Evolutionary conservation across 2,329 filamentous ascomycete genomes (phyloP), one percentile per base, ranked within the genome.

Genomic region (Penicillium capsulatum): DNA sequence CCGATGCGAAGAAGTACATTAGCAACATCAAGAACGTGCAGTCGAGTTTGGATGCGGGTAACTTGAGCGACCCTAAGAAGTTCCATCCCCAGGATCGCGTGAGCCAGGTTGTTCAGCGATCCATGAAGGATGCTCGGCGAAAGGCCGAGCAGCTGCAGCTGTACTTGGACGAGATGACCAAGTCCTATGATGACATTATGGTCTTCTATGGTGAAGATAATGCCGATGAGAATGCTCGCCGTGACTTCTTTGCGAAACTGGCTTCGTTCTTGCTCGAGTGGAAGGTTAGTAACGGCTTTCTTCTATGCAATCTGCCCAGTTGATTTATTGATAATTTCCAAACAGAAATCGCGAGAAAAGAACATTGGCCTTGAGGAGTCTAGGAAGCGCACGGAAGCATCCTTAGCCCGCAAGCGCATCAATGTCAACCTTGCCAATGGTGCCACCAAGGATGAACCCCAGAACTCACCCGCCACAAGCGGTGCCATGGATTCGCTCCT

Each of bases 1-100:
- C 77, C 14, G 92, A 98, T 62, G 88, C 91, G 17, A 91, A 81
- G 71, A 86, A 78, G 63, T 98, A 97, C 69, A 91, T 97, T 52
- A 83, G 89, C 67, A 97, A 94, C 62, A 85, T 98, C 69, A 86
- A 84, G 64, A 96, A 95, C 60, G 81, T 97, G 19, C 92, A 98
- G 65, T 81, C 80, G 66, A 94, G 88, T 16, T 77, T 98, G 35
- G 92, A 98, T 66, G 84, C 83, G 22, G 92, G 92, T 55, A 97
- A 95, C 63, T 73, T 98, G 48, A 95, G 88, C 61, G 92, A 98
- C 61, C 85, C 91, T 31, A 96, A 92, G 74, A 94, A 91, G 58
- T 98, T 98, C 75, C 92, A 98, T 61, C 91, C 92, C 13, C 87
- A 97, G 67, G 92, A 98, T 65, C 86, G 92, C 45, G 90, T 97